Percentiles rank a stretch among this genome's conserved stretches.
Conservation (phyloP, 306 rosid genomes). For the Fragaria vesca region DNA sequence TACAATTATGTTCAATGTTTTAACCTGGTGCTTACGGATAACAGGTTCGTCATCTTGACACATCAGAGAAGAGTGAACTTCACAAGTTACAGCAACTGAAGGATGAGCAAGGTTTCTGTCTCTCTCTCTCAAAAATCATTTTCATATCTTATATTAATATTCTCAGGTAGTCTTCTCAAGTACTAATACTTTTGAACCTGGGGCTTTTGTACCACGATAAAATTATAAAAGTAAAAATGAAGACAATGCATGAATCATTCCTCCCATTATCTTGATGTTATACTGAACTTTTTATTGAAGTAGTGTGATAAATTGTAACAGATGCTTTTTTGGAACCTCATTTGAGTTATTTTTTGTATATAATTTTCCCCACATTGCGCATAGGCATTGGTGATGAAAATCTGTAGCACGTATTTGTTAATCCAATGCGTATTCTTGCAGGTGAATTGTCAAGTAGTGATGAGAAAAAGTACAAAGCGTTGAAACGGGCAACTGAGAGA, state of each 20-base stretch:
- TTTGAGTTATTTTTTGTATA: neutral
- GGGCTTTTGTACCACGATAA: neutral
- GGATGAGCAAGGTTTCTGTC: conserved; percentile 85
- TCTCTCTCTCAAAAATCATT: neutral
- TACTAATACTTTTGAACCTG: neutral
- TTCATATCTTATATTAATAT: too few species aligned
- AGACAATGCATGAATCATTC: neutral
- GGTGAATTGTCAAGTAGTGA: conserved; percentile 98
- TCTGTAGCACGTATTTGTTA: neutral
- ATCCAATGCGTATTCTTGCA: conserved; percentile 26
- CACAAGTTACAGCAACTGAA: conserved; percentile 91
- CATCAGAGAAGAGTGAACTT: conserved; percentile 98
- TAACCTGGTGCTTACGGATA: conserved; percentile 15
- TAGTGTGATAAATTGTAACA: neutral
- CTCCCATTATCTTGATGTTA: neutral
- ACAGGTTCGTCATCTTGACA: conserved; percentile 99
- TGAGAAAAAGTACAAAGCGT: conserved; percentile 96
- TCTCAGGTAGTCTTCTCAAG: neutral
- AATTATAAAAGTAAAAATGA: neutral
- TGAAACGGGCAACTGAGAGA: conserved; percentile 97
- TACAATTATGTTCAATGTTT: conserved; percentile 1
- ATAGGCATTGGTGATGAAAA: neutral
- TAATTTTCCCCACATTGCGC: neutral
- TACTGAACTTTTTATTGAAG: neutral
- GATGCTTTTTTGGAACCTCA: neutral